Conservation (phyloP, 2,329 filamentous ascomycete species). For the Xylariaceae sp. region DNA sequence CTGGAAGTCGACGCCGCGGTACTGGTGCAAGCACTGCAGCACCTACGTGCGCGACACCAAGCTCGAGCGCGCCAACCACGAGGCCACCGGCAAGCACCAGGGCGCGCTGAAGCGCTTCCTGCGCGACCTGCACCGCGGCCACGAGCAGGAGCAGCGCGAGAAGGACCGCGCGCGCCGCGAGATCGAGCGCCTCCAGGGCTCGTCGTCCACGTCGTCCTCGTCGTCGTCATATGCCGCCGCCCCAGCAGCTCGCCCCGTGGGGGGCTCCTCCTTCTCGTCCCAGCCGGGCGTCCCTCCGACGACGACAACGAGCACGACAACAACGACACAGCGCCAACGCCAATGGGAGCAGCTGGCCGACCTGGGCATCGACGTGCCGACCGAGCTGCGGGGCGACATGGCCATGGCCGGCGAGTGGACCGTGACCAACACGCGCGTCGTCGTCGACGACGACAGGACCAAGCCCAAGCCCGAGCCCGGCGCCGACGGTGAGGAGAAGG, state of each 20-base stretch:
- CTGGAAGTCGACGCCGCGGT: slow-evolving; percentile 96
- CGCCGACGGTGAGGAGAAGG: slow-evolving; percentile 30
- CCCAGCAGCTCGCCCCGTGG: slow-evolving; percentile 32
- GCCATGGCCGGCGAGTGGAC: slow-evolving; percentile 88
- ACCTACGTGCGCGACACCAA: slow-evolving; percentile 87
- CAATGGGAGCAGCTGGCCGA: slow-evolving; percentile 84
- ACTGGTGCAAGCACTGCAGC: slow-evolving; percentile 97
- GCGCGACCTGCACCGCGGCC: slow-evolving; percentile 76
- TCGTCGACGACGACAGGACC: slow-evolving; percentile 33
- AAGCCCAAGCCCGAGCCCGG: slow-evolving; percentile 32
- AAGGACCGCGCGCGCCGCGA: slow-evolving; percentile 78
- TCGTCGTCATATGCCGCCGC: slow-evolving; percentile 21
- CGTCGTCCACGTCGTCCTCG: slow-evolving; percentile 46
- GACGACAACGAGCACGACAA: slow-evolving; percentile 29
- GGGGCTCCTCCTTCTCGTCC: slow-evolving; percentile 24
- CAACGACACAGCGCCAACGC: slow-evolving; percentile 63
- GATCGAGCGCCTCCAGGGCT: slow-evolving; percentile 74
- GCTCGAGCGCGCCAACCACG: slow-evolving; percentile 82
- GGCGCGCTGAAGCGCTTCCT: slow-evolving; percentile 81
- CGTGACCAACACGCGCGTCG: slow-evolving; percentile 55
- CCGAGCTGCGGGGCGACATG: slow-evolving; percentile 70
- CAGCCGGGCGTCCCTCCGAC: no score
- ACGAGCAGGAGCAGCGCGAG: slow-evolving; percentile 74
- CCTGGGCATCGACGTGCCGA: slow-evolving; percentile 78
- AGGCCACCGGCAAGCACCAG: slow-evolving; percentile 79